These are phyloP conservation scores for Backusella tuberculispora DNA, from an alignment of 192 early-diverging fungal species.

Conservation along the genomic window DNA sequence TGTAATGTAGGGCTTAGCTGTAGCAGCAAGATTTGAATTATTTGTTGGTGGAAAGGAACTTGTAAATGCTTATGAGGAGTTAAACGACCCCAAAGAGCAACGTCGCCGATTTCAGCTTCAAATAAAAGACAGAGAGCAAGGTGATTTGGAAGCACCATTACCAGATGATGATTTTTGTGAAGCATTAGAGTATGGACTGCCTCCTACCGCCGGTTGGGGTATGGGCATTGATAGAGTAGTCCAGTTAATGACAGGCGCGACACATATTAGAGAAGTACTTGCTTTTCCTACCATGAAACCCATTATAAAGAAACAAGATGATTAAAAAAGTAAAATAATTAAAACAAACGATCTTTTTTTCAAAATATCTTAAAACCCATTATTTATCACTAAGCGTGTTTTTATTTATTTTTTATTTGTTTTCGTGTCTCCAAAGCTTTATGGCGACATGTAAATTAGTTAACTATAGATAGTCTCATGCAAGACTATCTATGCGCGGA, in stretches of 20 bases:
- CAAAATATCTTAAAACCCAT: too few relatives aligned
- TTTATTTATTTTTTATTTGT: neutral
- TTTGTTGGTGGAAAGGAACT: conserved; percentile 79
- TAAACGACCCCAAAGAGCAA: conserved; percentile 86
- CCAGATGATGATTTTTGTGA: conserved; percentile 74
- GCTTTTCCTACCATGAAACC: conserved; percentile 66
- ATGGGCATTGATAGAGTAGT: conserved; percentile 86
- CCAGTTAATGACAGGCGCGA: conserved; percentile 68
- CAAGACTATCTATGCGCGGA: neutral
- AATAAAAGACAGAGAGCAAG: conserved; percentile 61
- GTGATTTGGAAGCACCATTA: conserved; percentile 78
- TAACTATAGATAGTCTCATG: neutral
- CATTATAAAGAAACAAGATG: conserved; percentile 7
- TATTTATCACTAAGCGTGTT: neutral
- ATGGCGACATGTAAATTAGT: neutral
- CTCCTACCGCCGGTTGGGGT: conserved; percentile 90
- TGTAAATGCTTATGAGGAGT: conserved; percentile 88
- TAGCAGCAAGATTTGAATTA: conserved; percentile 78
- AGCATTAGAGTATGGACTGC: conserved; percentile 83
- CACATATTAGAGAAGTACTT: conserved; percentile 82
- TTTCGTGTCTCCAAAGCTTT: neutral
- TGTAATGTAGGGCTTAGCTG: conserved; percentile 37
- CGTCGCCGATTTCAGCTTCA: conserved; percentile 66
- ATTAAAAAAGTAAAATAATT: neutral
- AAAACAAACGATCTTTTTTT: neutral